A percentile compares a stretch with the other conserved stretches of the same genome.
Conservation (phyloP, 2,329 filamentous ascomycete genomes). For the Hypoxylon sp. region DNA sequence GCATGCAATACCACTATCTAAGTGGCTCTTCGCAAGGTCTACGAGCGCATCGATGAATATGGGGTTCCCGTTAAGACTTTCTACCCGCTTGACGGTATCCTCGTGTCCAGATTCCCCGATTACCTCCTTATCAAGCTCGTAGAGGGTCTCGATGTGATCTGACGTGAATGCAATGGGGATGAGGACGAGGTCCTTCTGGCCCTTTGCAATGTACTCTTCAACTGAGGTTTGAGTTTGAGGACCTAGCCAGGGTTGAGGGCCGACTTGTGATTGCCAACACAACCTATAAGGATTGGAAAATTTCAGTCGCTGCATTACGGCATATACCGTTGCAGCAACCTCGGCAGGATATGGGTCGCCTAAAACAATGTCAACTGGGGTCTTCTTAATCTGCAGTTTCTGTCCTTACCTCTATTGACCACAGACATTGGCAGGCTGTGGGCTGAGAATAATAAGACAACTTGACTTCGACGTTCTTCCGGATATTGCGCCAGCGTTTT, state of each 20-base stretch:
- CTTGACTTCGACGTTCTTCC: slow-evolving; percentile 81
- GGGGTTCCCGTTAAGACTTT: slow-evolving; percentile 91
- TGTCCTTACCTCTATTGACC: slow-evolving; percentile 82
- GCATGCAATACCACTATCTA: slow-evolving; percentile 76
- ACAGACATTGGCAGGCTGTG: slow-evolving; percentile 98
- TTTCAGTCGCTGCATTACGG: slow-evolving; percentile 92
- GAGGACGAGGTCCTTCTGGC: slow-evolving; percentile 89
- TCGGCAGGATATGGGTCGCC: slow-evolving; percentile 96
- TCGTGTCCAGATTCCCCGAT: slow-evolving; percentile 86
- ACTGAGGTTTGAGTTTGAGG: slow-evolving; percentile 93
- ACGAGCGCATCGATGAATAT: slow-evolving; percentile 93
- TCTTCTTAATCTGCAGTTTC: slow-evolving; percentile 2
- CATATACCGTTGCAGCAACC: slow-evolving; percentile 94
- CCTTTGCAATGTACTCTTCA: slow-evolving; percentile 88
- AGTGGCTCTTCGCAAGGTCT: slow-evolving; percentile 85
- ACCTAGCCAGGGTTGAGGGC: slow-evolving; percentile 93
- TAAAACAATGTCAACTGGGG: slow-evolving; percentile 56
- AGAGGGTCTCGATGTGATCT: slow-evolving; percentile 98
- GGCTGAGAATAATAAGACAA: slow-evolving; percentile 92
- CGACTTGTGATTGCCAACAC: slow-evolving; percentile 98
- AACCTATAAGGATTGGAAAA: slow-evolving; percentile 93
- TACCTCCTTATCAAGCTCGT: slow-evolving; percentile 93
- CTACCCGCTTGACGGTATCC: slow-evolving; percentile 88
- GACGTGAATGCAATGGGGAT: slow-evolving; percentile 98
- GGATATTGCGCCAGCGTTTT: slow-evolving; percentile 87